A percentile compares a stretch with the other conserved stretches of the same genome.
Evolutionary conservation across 2,329 filamentous ascomycete species (phyloP).

Genomic region (Fusarium guadeloupense): DNA sequence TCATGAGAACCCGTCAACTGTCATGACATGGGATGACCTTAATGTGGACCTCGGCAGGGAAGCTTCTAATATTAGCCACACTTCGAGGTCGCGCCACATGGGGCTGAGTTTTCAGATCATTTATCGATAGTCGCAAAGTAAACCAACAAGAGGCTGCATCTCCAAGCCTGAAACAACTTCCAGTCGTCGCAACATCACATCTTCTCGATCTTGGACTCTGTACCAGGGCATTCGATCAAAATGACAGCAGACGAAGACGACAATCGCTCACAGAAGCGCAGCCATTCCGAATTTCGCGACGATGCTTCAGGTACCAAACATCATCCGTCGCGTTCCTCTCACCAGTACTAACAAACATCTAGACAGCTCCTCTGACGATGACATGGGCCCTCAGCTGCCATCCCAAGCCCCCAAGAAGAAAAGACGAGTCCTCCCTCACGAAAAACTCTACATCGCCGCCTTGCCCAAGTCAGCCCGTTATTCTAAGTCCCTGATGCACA

Average conservation of each 20-base stretch:
- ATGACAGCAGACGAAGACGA: constrained; percentile 49
- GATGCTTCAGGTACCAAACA: constrained; percentile 53
- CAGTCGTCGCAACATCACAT: neutral
- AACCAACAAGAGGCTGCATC: constrained; percentile 10
- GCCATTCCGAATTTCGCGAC: constrained; percentile 63
- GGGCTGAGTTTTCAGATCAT: constrained; percentile 37
- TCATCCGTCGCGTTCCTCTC: constrained; percentile 1
- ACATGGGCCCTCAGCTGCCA: constrained; percentile 92
- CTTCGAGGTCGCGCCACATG: constrained; percentile 34
- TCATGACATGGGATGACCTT: constrained; percentile 41
- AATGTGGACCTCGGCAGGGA: constrained; percentile 25
- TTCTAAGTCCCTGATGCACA: constrained; percentile 97
- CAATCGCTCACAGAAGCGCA: constrained; percentile 56
- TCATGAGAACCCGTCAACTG: constrained; percentile 22
- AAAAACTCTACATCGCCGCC: constrained; percentile 93
- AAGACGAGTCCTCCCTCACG: constrained; percentile 87
- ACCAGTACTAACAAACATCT: constrained; percentile 19
- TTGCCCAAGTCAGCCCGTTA: constrained; percentile 84
- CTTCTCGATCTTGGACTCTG: neutral
- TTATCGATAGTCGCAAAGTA: constrained; percentile 16
- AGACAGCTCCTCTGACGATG: constrained; percentile 84
- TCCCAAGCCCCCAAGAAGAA: constrained; percentile 88
- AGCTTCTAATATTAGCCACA: constrained; percentile 30
- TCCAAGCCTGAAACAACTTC: neutral
- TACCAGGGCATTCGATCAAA: neutral